Conservation (phyloP, 352 stramenopile species). For the Pythium aphanidermatum region DNA sequence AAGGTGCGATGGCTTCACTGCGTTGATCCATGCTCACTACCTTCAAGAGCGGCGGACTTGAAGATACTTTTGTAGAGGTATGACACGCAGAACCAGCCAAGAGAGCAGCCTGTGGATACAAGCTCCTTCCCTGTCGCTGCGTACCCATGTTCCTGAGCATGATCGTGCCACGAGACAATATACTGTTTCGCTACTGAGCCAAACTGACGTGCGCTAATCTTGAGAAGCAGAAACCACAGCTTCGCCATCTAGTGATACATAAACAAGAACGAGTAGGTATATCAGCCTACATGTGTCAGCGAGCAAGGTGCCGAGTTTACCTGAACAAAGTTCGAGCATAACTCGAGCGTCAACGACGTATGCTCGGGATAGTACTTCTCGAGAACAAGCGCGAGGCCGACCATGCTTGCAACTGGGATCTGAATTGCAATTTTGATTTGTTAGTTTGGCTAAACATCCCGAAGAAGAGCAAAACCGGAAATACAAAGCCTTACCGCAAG, state of each 20-base stretch:
- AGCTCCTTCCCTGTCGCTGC: constrained; percentile 62
- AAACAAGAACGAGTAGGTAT: constrained; percentile 1
- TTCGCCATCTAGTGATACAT: constrained; percentile 54
- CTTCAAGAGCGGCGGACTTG: too few species aligned
- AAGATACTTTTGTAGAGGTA: constrained; percentile 50
- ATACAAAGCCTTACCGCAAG: constrained; percentile 40
- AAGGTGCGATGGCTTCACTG: too few species aligned
- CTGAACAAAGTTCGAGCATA: constrained; percentile 70
- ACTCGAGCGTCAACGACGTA: constrained; percentile 53
- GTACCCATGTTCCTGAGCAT: constrained; percentile 56
- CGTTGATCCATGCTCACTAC: too few species aligned
- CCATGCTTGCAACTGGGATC: constrained; percentile 67
- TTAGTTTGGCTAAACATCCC: background rate
- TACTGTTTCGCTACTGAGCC: constrained; percentile 56
- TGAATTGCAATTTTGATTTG: constrained; percentile 9
- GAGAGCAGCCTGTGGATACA: constrained; percentile 51
- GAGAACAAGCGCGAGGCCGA: constrained; percentile 61
- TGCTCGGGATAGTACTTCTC: constrained; percentile 82
- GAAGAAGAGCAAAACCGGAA: background rate
- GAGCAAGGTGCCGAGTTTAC: too few species aligned
- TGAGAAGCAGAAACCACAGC: constrained; percentile 68
- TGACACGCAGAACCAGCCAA: constrained; percentile 56
- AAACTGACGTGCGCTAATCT: constrained; percentile 68
- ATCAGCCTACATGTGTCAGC: background rate
- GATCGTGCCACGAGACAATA: constrained; percentile 69